Percentiles rank a stretch among this genome's conserved stretches.
Evolutionary conservation across 805 yeast genomes (phyloP).

Genomic region (Cyberlindnera xylosilytica): DNA sequence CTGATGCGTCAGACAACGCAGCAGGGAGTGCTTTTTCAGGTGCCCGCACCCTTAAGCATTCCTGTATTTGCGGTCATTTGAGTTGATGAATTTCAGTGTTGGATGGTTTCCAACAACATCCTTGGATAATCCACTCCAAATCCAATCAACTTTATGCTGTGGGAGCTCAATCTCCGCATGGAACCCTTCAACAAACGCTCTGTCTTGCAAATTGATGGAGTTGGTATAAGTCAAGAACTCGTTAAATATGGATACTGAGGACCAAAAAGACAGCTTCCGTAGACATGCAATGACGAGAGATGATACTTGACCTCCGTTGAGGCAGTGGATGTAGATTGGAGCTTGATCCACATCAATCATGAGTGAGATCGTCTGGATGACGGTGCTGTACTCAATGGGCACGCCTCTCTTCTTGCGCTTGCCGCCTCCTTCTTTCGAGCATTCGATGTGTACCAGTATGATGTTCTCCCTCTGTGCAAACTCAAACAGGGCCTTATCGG

Average conservation of each 20-base stretch:
- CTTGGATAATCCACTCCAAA: slow-evolving; percentile 29
- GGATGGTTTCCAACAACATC: slow-evolving; percentile 29
- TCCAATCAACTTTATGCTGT: slow-evolving; percentile 35
- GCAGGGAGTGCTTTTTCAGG: too few species aligned
- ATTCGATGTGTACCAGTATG: slow-evolving; percentile 62
- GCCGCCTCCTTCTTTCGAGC: slow-evolving; percentile 47
- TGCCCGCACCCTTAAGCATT: too few species aligned
- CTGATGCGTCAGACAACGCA: too few species aligned
- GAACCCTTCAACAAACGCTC: slow-evolving; percentile 80
- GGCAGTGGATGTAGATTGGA: slow-evolving; percentile 82
- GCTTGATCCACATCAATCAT: slow-evolving; percentile 56
- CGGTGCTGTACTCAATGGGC: slow-evolving; percentile 67
- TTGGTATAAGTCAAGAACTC: slow-evolving; percentile 80
- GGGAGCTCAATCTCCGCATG: slow-evolving; percentile 61
- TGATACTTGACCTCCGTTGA: slow-evolving; percentile 86
- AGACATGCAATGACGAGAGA: slow-evolving; percentile 83
- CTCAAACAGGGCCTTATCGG: slow-evolving; percentile 46
- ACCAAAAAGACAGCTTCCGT: slow-evolving; percentile 83
- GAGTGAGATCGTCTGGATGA: slow-evolving; percentile 55
- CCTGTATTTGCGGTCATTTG: slow-evolving; percentile 14
- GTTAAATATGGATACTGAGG: slow-evolving; percentile 78
- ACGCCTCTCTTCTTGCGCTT: slow-evolving; percentile 82
- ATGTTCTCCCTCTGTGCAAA: slow-evolving; percentile 59
- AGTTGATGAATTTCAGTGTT: slow-evolving; percentile 17
- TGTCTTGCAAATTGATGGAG: slow-evolving; percentile 76